Conservation (phyloP, 495 filamentous ascomycete species). For the Aspergillus baeticus region DNA sequence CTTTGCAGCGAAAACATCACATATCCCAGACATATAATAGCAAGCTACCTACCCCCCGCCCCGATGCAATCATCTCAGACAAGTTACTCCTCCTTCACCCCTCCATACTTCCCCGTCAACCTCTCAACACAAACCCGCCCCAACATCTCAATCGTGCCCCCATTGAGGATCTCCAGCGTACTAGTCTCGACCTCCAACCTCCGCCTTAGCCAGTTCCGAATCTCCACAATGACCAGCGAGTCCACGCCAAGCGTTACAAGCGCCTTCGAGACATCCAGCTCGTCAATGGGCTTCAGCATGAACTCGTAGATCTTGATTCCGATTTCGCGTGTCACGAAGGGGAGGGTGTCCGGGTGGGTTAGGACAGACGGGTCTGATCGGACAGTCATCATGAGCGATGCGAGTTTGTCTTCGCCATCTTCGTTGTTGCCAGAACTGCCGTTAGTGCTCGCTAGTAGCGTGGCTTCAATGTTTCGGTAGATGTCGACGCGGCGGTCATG, state of each 20-base stretch:
- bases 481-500: conserved; percentile 2
- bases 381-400: neutral
- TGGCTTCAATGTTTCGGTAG: neutral
- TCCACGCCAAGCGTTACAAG: conserved; percentile 5
- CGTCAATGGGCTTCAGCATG: neutral
- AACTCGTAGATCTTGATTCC: neutral
- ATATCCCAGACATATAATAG: too few species aligned
- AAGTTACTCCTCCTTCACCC: too few species aligned
- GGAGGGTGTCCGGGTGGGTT: neutral
- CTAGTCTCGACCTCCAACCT: neutral
- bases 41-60: too few species aligned
- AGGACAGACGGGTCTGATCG: neutral
- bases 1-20: too few species aligned
- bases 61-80: too few species aligned
- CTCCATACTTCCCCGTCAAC: neutral
- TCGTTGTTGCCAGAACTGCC: neutral
- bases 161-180: conserved; percentile 3
- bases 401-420: neutral
- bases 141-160: neutral
- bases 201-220: conserved; percentile 6
- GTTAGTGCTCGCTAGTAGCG: neutral
- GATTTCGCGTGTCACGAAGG: neutral
- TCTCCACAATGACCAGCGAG: conserved; percentile 8
- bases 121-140: neutral
- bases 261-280: neutral